A percentile compares a stretch with the other conserved stretches of the same genome.
Evolutionary conservation across 169 alveolate genomes (phyloP).

Genomic region (Cystoisospora suis): DNA sequence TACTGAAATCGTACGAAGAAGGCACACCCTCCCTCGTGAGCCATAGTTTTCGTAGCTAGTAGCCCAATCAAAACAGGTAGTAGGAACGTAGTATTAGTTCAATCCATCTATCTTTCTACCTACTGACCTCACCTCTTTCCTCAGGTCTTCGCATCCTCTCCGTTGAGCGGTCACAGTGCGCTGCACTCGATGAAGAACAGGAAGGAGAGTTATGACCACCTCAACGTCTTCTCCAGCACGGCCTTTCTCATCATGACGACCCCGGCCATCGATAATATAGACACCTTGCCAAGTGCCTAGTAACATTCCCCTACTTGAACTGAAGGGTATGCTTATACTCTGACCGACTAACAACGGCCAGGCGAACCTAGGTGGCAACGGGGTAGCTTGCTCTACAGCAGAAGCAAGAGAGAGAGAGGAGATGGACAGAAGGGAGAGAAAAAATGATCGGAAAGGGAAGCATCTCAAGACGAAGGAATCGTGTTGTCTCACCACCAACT

Average conservation of each 20-base stretch:
- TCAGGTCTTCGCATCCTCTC: constrained; percentile 1
- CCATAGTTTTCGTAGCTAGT: too few relatives aligned
- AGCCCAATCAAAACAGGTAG: too few relatives aligned
- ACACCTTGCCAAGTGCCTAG: constrained; percentile 12
- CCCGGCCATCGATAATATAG: background rate
- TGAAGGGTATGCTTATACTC: background rate
- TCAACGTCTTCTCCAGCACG: background rate
- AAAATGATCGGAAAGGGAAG: too few relatives aligned
- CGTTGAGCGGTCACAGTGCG: background rate
- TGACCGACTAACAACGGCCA: background rate
- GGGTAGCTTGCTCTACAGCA: background rate
- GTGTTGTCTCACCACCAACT: too few relatives aligned
- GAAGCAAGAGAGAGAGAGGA: background rate
- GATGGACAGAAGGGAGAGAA: background rate
- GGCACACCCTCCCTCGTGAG: too few relatives aligned
- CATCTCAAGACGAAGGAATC: too few relatives aligned
- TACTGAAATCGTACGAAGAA: too few relatives aligned
- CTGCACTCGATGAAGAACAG: background rate
- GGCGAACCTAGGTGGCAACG: background rate
- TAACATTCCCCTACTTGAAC: background rate
- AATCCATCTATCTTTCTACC: background rate
- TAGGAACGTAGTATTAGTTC: too few relatives aligned
- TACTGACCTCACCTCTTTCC: background rate
- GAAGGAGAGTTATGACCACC: constrained; percentile 1
- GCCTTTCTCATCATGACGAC: too few relatives aligned